Percentiles rank a stretch among this genome's conserved stretches.
These are phyloP conservation scores for Pseudocercospora vitis DNA, from an alignment of 2,329 filamentous ascomycete genomes.

Conservation along the genomic window DNA sequence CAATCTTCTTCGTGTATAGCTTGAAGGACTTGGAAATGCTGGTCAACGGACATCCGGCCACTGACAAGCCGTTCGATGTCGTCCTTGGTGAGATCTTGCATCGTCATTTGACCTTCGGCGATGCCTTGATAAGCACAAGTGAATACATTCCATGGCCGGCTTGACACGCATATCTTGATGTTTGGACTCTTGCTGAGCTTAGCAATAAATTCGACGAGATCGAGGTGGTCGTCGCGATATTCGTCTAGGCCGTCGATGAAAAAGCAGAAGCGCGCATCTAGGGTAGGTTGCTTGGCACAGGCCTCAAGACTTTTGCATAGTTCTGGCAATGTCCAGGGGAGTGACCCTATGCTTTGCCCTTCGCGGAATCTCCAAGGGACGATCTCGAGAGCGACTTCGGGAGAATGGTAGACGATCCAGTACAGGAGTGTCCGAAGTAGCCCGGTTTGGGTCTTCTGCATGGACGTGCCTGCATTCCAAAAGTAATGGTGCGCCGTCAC, in stretches of 20 bases:
- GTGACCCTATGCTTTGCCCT: too few species aligned
- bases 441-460: not conserved
- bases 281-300: not conserved
- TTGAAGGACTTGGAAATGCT: not conserved
- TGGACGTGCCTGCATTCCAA: not conserved
- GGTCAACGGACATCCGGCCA: not conserved
- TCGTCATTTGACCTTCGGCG: conserved; percentile 3
- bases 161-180: conserved; percentile 27
- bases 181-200: not conserved
- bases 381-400: not conserved
- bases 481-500: not conserved
- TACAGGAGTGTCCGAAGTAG: not conserved
- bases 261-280: not conserved
- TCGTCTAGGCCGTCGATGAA: conserved; percentile 8
- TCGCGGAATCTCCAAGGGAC: too few species aligned
- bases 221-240: conserved; percentile 6
- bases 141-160: conserved; percentile 27
- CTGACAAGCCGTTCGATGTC: conserved; percentile 13
- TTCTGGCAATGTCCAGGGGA: not conserved
- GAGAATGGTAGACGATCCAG: not conserved
- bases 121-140: conserved; percentile 13
- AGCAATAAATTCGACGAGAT: conserved; percentile 5
- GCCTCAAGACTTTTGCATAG: too few species aligned
- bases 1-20: not conserved
- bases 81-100: conserved; percentile 17